These are phyloP conservation scores for Cenococcum geophilum DNA, from an alignment of 495 filamentous ascomycete species.

Conservation along the genomic window DNA sequence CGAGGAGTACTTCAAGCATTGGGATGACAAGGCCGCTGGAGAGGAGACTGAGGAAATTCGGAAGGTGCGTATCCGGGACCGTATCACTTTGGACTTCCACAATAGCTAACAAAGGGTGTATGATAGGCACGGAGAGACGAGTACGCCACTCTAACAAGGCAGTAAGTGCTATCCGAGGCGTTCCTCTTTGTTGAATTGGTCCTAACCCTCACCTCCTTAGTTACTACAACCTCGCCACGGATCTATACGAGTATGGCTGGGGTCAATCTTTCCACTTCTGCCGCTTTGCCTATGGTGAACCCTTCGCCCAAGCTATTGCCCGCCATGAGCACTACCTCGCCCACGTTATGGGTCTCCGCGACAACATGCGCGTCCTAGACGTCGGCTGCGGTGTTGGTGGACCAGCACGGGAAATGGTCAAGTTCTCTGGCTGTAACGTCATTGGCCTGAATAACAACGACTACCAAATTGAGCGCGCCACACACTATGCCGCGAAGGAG, in stretches of 20 bases:
- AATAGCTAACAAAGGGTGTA: constrained; percentile 2
- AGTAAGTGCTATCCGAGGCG: constrained; percentile 55
- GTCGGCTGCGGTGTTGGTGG: constrained; percentile 97
- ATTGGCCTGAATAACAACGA: constrained; percentile 98
- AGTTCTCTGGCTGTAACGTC: constrained; percentile 86
- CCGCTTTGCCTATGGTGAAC: constrained; percentile 82
- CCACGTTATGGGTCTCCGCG: constrained; percentile 76
- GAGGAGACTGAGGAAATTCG: constrained; percentile 76
- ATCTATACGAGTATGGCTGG: constrained; percentile 98
- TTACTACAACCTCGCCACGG: constrained; percentile 98
- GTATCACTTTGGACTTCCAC: neutral
- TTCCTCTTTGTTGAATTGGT: constrained; percentile 17
- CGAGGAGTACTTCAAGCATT: constrained; percentile 99
- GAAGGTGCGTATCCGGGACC: constrained; percentile 48
- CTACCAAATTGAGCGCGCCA: constrained; percentile 96
- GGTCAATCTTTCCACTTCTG: constrained; percentile 96
- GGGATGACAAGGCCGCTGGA: constrained; percentile 84
- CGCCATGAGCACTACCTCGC: constrained; percentile 98
- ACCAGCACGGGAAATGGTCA: constrained; percentile 93
- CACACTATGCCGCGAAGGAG: constrained; percentile 73
- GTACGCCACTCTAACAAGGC: constrained; percentile 91
- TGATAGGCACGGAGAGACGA: constrained; percentile 70
- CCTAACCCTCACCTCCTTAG: constrained; percentile 37
- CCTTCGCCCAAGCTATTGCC: constrained; percentile 88
- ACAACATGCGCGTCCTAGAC: constrained; percentile 85